Evolutionary conservation across 2,329 filamentous ascomycete genomes (phyloP).

Genomic region (Grosmannia serpens): DNA sequence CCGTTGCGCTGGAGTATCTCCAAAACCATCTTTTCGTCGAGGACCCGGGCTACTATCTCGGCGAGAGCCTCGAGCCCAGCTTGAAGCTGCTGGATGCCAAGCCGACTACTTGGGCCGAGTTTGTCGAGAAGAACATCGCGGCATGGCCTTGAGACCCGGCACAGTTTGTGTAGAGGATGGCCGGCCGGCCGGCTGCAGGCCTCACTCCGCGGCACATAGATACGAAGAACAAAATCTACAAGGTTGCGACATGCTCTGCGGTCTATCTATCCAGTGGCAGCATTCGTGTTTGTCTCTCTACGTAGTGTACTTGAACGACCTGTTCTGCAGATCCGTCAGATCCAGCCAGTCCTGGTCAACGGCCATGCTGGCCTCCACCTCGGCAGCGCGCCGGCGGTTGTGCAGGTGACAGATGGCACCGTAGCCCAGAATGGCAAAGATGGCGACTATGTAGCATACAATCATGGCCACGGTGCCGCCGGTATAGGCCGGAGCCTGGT

Average conservation of each 20-base stretch:
- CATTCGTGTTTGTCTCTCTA: conserved; percentile 1
- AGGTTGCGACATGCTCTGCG: too few species aligned
- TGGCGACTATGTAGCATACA: conserved; percentile 25
- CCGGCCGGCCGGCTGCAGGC: too few species aligned
- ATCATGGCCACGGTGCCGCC: conserved; percentile 45
- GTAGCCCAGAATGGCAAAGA: conserved; percentile 6
- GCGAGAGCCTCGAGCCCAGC: conserved; percentile 27
- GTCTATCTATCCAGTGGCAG: too few species aligned
- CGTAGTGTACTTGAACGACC: conserved; percentile 31
- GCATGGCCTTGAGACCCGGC: background rate
- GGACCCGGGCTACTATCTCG: conserved; percentile 41
- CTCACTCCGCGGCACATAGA: too few species aligned
- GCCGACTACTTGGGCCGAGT: conserved; percentile 31
- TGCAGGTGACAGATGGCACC: conserved; percentile 4
- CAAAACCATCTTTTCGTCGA: conserved; percentile 42
- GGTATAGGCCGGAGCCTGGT: conserved; percentile 38
- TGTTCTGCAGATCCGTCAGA: conserved; percentile 46
- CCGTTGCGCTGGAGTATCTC: conserved; percentile 34
- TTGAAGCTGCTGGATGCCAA: conserved; percentile 24
- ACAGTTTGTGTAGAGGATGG: too few species aligned
- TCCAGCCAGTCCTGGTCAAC: conserved; percentile 29
- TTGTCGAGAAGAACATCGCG: conserved; percentile 14
- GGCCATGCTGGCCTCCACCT: background rate
- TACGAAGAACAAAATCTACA: too few species aligned
- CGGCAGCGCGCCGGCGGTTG: background rate